Conservation (phyloP, 305 asterid genomes). For the Solanum hybrid region DNA sequence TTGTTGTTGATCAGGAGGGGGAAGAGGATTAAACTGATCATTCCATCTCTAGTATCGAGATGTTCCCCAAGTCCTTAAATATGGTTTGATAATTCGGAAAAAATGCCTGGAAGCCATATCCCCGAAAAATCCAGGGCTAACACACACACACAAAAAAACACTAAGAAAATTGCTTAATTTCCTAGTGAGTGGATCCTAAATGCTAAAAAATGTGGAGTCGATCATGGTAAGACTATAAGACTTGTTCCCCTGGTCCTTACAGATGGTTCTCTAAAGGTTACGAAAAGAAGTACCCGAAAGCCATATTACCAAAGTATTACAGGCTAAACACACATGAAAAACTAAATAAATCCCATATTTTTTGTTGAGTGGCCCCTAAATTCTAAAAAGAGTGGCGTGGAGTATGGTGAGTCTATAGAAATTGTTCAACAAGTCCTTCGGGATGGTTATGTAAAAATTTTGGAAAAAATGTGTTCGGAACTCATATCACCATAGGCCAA, state of each 20-base stretch:
- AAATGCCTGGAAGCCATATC: background rate
- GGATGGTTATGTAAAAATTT: background rate
- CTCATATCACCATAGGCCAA: background rate
- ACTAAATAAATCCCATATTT: background rate
- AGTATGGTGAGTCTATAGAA: background rate
- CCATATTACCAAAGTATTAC: background rate
- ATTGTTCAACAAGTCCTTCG: background rate
- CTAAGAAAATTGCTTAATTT: too few relatives aligned
- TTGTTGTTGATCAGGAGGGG: slow-evolving; percentile 20
- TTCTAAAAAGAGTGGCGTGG: background rate
- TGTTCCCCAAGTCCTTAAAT: background rate
- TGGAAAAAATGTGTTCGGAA: too few relatives aligned
- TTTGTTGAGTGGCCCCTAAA: background rate
- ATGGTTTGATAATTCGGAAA: background rate
- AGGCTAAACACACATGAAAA: too few relatives aligned
- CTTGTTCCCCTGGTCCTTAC: background rate
- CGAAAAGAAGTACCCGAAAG: too few relatives aligned
- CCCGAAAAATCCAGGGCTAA: background rate
- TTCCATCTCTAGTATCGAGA: background rate
- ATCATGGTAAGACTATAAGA: background rate
- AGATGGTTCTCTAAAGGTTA: background rate
- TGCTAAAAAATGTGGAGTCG: background rate
- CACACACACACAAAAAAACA: background rate
- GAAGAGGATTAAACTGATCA: slow-evolving; percentile 41
- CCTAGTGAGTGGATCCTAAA: background rate